Evolutionary conservation across 2,329 filamentous ascomycete genomes (phyloP), one percentile per base, ranked within the genome.

Genomic region (Scytalidium sp.): DNA sequence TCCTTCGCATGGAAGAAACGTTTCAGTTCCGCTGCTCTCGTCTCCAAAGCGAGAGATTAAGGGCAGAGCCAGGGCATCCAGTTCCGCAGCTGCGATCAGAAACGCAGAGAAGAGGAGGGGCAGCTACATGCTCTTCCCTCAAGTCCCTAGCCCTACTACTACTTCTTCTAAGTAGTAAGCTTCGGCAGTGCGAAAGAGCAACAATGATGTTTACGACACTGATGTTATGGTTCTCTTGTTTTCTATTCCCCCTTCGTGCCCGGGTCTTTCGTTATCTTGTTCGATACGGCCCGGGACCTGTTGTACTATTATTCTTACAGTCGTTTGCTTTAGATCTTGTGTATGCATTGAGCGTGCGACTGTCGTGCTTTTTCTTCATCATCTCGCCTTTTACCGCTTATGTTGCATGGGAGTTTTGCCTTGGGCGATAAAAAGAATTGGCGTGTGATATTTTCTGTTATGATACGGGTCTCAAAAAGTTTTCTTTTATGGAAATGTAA

Each of bases 51-150:
- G 39, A 19, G 51, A 58, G 22, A 57, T 55, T 49, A 62, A 57
- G 43, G 54, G 51, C 3, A 42, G 56, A 43, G 55, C 60, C 4
- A 54, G 63, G 46, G 55, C 61, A 0, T 50, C 55, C 19, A 64
- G 58, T 21, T 50, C 53, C 2, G 40, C 45, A 25, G 32, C 32
- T 36, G 45, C 53, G 5, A 41, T 29, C 17, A 49, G 43, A 19
- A 27, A 27, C 20, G 51, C 47, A 8, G 54, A 47, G 22, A 61
- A 61, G 46, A 52, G 51, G 41, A 53, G 60, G 32, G 59, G 56
- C 25, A 60, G 59, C 41, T 65, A 64, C 42, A 62, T 57, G 53
- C 48, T 65, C 8, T 65, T 65, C 19, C 61, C 62, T 25, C 58
- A 59, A 45, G 41, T 53, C 13, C 17, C 13, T n/a, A 15, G 32